A percentile compares a stretch with the other conserved stretches of the same genome.
Conservation (phyloP, 148 eudicot species). For the Rheum nobile region DNA sequence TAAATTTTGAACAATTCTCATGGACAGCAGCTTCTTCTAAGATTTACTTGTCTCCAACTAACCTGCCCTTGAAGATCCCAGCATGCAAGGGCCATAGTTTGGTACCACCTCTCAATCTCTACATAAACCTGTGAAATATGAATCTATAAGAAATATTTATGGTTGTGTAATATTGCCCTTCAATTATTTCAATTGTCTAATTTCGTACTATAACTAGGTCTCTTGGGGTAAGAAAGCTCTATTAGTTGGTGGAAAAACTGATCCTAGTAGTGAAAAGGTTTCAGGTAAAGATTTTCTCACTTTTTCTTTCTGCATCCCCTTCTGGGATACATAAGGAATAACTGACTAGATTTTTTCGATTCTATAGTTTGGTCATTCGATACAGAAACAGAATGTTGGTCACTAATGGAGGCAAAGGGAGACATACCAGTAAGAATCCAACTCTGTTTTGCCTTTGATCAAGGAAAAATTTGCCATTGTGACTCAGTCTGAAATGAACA, state of each 20-base stretch:
- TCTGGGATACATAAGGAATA: background rate
- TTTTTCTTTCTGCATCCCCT: background rate
- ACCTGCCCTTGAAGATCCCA: slow-evolving; percentile 87
- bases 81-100: slow-evolving; percentile 91
- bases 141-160: background rate
- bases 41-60: slow-evolving; percentile 84
- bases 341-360: slow-evolving; percentile 5
- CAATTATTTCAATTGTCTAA: background rate
- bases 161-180: background rate
- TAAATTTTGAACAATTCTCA: slow-evolving; percentile 66
- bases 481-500: background rate
- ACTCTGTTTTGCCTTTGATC: background rate
- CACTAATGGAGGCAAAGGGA: slow-evolving; percentile 87
- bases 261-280: slow-evolving; percentile 56
- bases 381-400: slow-evolving; percentile 92
- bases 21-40: slow-evolving; percentile 95
- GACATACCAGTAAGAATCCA: slow-evolving; percentile 66
- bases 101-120: slow-evolving; percentile 31
- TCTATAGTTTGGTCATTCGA: slow-evolving; percentile 89
- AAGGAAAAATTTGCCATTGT: background rate
- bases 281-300: slow-evolving; percentile 48
- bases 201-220: slow-evolving; percentile 31
- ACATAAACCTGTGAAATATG: background rate
- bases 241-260: slow-evolving; percentile 71
- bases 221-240: slow-evolving; percentile 92